Base-by-base conservation (phyloP, 495 filamentous ascomycete genomes). In the Hyaloscypha finlandica region DNA sequence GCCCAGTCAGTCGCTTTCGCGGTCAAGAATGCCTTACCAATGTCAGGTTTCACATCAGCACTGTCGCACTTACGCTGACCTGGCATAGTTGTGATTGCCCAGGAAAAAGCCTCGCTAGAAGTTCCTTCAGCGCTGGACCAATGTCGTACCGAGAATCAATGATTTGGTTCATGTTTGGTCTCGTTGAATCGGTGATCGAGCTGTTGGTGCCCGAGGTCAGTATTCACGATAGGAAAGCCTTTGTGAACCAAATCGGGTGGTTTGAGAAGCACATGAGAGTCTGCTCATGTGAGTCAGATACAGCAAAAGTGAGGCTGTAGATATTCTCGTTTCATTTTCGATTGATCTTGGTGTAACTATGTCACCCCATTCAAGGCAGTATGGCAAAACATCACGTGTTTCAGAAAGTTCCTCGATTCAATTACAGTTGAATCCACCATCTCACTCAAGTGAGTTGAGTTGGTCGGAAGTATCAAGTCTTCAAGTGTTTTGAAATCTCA, bases 81-180 rank as follows among this genome's bases (percentile, higher is more conserved):
- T 19, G 4, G 53, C 53, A 61, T 20, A 20, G 20, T 53, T 62
- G 59, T 37, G 35, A 12, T 37, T 48, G 42, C 42, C 60, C 60
- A 8, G 60, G 59, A 22, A 63, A 63, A 63, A 63, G 60, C 60
- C 60, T 63, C 29, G 42, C 60, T 33, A 63, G 32, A 25, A 63
- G 42, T 25, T 51, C 39, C 12, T 35, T 25, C 32, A 63, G 16
- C 2, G 22, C 16, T 6, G 30, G 9, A 11, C 3, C 32, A 45
- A 63, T 51, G 25, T 63, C 16, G n/a, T 63, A 63, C 12, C 60
- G 60, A 12, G 42, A 63, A 52, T 53, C 45, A 22, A 63, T 53
- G 5, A 63, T 52, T 52, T 63, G 60, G 16, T 5, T 19, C 59
- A 61, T 61, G 33, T 22, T 35, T 29, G 8, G 32, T n/a, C 2